Conservation (phyloP, 805 yeast genomes). For the Candida peoriensis region DNA sequence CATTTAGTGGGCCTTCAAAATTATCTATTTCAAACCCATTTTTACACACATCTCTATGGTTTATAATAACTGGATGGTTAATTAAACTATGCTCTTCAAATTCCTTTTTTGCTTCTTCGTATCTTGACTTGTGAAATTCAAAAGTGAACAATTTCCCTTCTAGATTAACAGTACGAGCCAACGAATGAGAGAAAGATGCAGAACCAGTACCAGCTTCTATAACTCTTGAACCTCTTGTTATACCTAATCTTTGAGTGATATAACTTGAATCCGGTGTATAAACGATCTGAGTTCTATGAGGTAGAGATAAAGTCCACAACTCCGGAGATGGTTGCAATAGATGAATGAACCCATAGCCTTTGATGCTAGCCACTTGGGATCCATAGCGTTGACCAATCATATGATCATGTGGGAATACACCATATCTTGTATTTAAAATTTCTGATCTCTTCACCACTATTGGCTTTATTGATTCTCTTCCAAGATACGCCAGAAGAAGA, state of each 20-base stretch:
- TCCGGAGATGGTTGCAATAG: conserved; percentile 91
- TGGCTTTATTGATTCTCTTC: conserved; percentile 77
- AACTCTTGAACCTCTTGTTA: conserved; percentile 69
- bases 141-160: conserved; percentile 70
- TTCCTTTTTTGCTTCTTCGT: conserved; percentile 71
- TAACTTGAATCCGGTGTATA: conserved; percentile 94
- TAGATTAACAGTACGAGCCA: conserved; percentile 63
- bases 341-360: conserved; percentile 82
- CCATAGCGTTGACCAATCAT: conserved; percentile 86
- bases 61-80: conserved; percentile 48
- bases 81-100: conserved; percentile 65
- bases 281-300: conserved; percentile 97
- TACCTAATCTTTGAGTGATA: conserved; percentile 74
- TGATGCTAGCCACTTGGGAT: conserved; percentile 70
- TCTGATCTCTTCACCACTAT: conserved; percentile 55
- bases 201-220: conserved; percentile 99
- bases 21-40: conserved; percentile 65
- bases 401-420: conserved; percentile 75
- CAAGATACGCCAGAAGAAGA: conserved; percentile 78
- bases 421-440: conserved; percentile 78
- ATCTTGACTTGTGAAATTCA: conserved; percentile 89
- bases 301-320: conserved; percentile 91
- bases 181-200: conserved; percentile 90
- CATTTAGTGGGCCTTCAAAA: conserved; percentile 40
- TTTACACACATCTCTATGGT: conserved; percentile 90